Percentiles rank a stretch among this genome's conserved stretches.
These are phyloP conservation scores for Metschnikowia shivogae DNA, from an alignment of 805 yeast species.

Conservation along the genomic window DNA sequence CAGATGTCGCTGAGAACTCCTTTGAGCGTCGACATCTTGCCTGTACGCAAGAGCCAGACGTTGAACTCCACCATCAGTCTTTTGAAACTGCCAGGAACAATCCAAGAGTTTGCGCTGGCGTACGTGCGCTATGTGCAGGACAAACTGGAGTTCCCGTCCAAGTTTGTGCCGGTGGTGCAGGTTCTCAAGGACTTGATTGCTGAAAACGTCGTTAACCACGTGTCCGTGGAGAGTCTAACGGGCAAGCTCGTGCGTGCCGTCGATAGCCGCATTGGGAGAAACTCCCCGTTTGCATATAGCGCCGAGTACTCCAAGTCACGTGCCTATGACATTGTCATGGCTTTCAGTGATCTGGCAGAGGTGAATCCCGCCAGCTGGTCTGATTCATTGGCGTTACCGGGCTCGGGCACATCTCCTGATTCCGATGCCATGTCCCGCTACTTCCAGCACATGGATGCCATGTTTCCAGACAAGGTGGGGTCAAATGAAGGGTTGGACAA, in stretches of 20 bases:
- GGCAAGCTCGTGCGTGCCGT: constrained; percentile 28
- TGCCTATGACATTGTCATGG: constrained; percentile 46
- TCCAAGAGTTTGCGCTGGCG: constrained; percentile 20
- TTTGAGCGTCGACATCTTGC: constrained; percentile 31
- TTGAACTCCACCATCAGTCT: constrained; percentile 16
- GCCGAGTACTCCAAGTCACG: constrained; percentile 48
- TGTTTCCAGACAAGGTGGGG: not conserved
- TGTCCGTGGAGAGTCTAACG: constrained; percentile 45
- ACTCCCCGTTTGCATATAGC: not conserved
- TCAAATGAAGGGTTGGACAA: too few species aligned
- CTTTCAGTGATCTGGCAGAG: constrained; percentile 17
- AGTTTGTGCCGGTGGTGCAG: constrained; percentile 36
- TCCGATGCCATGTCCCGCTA: constrained; percentile 43
- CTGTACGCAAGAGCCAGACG: constrained; percentile 17
- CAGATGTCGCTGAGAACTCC: constrained; percentile 28
- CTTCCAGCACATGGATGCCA: constrained; percentile 29
- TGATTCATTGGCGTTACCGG: constrained; percentile 42
- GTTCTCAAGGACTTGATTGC: constrained; percentile 53
- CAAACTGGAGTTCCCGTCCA: constrained; percentile 8
- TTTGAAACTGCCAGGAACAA: constrained; percentile 20
- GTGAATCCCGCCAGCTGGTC: constrained; percentile 55
- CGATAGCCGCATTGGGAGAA: constrained; percentile 13
- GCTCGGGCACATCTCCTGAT: constrained; percentile 37
- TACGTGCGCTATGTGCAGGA: constrained; percentile 9
- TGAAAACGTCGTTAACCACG: constrained; percentile 47